A percentile compares a stretch with the other conserved stretches of the same genome.
Conservation (phyloP, 2,329 filamentous ascomycete genomes). For the Ustulina deusta region DNA sequence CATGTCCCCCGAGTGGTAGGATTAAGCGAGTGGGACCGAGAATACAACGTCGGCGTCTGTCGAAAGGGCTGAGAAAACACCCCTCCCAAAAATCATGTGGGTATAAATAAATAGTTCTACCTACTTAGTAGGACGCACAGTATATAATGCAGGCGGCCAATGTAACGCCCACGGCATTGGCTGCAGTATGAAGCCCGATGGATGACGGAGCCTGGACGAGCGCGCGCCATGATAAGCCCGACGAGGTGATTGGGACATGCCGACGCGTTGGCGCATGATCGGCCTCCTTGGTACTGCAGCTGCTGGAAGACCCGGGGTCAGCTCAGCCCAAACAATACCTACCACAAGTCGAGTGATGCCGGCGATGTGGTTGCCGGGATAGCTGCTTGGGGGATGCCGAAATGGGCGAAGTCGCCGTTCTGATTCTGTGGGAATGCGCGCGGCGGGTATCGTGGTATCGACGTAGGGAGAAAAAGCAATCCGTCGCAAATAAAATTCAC, state of each 20-base stretch:
- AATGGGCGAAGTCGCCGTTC: conserved; percentile 1
- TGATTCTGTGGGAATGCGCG: not conserved
- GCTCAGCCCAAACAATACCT: conserved; percentile 2
- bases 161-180: conserved; percentile 27
- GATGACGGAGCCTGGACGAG: not conserved
- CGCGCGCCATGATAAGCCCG: conserved; percentile 2
- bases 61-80: not conserved
- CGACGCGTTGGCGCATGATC: conserved; percentile 27
- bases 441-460: not conserved
- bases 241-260: conserved; percentile 8
- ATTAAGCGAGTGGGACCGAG: conserved; percentile 2
- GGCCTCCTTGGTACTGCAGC: conserved; percentile 10
- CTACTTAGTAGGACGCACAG: too few relatives aligned
- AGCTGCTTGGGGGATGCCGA: not conserved
- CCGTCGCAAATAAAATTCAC: not conserved
- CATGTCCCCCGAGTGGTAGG: conserved; percentile 11
- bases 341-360: not conserved
- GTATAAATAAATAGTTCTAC: too few relatives aligned
- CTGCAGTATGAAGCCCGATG: conserved; percentile 26
- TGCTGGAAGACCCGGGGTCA: conserved; percentile 28
- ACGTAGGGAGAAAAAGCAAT: conserved; percentile 18
- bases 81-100: not conserved
- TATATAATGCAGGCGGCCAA: conserved; percentile 15
- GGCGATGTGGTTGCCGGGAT: not conserved
- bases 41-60: conserved; percentile 29